These are phyloP conservation scores for Dendrobium catenatum DNA, from an alignment of 106 monocot genomes.

Conservation along the genomic window DNA sequence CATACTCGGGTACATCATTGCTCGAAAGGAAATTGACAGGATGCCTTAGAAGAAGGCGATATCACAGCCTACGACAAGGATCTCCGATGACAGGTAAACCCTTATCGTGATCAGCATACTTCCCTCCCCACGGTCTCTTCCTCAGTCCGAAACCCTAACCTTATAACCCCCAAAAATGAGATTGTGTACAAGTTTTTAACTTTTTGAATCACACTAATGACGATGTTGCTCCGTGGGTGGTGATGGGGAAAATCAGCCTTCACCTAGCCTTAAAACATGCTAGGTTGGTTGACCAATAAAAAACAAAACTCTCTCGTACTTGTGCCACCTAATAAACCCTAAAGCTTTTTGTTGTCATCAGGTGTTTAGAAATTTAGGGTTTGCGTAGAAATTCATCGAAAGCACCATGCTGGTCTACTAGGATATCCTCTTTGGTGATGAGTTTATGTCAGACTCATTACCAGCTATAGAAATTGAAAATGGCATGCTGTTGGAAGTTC, in stretches of 20 bases:
- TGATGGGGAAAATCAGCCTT: slow-evolving; percentile 50
- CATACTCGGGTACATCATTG: slow-evolving; percentile 42
- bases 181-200: neutral
- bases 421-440: slow-evolving; percentile 71
- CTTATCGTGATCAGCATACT: slow-evolving; percentile 55
- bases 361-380: slow-evolving; percentile 8
- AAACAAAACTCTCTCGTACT: neutral
- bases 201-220: neutral
- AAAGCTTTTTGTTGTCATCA: neutral
- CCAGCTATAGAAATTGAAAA: slow-evolving; percentile 66
- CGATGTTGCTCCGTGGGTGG: slow-evolving; percentile 12
- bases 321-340: neutral
- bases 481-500: slow-evolving; percentile 67
- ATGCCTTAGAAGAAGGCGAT: slow-evolving; percentile 47
- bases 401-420: slow-evolving; percentile 68
- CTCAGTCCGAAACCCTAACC: slow-evolving; percentile 20
- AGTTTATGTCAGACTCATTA: slow-evolving; percentile 85
- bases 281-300: slow-evolving; percentile 30
- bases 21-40: slow-evolving; percentile 25
- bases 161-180: neutral
- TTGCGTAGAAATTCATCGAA: slow-evolving; percentile 2
- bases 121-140: slow-evolving; percentile 7
- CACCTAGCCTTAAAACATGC: slow-evolving; percentile 30
- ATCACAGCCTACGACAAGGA: slow-evolving; percentile 61
- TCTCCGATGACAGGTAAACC: slow-evolving; percentile 61